A percentile compares a stretch with the other conserved stretches of the same genome.
phyloP scores from a whole-genome alignment of 176 grass and related monocot genomes.

The Aegilops longissima region DNA sequence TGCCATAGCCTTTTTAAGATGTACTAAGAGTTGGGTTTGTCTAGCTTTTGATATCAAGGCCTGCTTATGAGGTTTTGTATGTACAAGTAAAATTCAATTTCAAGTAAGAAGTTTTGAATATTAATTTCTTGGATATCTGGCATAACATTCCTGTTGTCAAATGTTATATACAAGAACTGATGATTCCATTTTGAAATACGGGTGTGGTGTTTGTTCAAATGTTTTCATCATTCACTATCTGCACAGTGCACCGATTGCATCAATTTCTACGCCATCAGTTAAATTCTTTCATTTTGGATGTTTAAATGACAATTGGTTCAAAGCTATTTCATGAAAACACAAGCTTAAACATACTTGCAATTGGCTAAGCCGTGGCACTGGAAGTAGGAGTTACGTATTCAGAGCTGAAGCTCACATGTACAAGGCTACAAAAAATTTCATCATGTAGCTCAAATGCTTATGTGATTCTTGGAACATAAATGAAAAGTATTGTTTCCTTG shows the following conservation, averaged over 20 bases:
- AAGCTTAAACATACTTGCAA: background rate
- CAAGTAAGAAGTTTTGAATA: background rate
- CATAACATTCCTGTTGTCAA: background rate
- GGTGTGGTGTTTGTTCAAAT: background rate
- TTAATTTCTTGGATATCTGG: background rate
- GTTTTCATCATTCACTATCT: conserved; percentile 4
- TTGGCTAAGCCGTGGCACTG: background rate
- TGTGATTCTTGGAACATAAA: background rate
- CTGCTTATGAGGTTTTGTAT: background rate
- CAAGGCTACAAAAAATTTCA: background rate
- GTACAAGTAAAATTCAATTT: background rate
- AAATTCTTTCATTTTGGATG: background rate
- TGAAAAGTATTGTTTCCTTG: background rate
- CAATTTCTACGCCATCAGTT: background rate
- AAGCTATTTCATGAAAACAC: background rate
- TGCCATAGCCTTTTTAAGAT: background rate
- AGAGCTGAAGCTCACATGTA: background rate
- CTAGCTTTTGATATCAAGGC: conserved; percentile 3
- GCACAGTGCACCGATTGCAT: background rate
- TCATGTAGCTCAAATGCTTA: background rate
- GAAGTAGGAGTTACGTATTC: background rate
- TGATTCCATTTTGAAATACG: conserved; percentile 8
- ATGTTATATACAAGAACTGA: background rate
- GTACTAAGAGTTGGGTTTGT: background rate
- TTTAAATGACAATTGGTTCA: conserved; percentile 1